Percentiles rank a stretch among this genome's conserved stretches.
phyloP scores from a whole-genome alignment of 306 rosid genomes.

The Vigna angularis region DNA sequence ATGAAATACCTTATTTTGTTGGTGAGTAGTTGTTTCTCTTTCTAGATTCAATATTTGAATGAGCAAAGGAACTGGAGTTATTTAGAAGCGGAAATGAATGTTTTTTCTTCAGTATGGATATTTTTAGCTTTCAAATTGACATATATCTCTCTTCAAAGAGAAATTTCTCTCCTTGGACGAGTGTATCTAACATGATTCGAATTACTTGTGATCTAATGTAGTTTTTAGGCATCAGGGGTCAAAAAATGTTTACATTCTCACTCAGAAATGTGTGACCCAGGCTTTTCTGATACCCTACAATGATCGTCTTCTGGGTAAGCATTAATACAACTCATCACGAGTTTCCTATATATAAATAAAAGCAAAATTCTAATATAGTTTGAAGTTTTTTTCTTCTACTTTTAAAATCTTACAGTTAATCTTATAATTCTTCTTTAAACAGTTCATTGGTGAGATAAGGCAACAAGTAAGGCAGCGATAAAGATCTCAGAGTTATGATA shows the following conservation, averaged over 20 bases:
- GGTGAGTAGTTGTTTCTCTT: slow-evolving; percentile 10
- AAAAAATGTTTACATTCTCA: background rate
- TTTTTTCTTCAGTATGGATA: slow-evolving; percentile 5
- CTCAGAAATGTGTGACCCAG: slow-evolving; percentile 16
- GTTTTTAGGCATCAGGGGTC: background rate
- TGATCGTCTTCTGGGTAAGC: background rate
- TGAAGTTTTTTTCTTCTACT: background rate
- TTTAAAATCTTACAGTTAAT: background rate
- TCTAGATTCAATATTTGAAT: slow-evolving; percentile 22
- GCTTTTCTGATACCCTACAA: slow-evolving; percentile 5
- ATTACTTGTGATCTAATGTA: background rate
- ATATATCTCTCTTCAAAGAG: background rate
- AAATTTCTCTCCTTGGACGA: background rate
- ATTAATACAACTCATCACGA: background rate
- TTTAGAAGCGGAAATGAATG: slow-evolving; percentile 11
- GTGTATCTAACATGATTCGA: background rate
- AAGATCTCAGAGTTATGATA: no score
- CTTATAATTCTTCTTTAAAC: background rate
- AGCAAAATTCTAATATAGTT: background rate
- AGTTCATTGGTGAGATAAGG: no score
- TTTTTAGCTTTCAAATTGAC: slow-evolving; percentile 27
- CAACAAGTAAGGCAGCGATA: background rate
- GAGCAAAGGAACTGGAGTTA: slow-evolving; percentile 8
- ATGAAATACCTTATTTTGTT: background rate
- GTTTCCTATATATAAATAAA: background rate